These are phyloP conservation scores for Entomortierella beljakovae DNA, from an alignment of 192 early-diverging fungal species.

Conservation along the genomic window DNA sequence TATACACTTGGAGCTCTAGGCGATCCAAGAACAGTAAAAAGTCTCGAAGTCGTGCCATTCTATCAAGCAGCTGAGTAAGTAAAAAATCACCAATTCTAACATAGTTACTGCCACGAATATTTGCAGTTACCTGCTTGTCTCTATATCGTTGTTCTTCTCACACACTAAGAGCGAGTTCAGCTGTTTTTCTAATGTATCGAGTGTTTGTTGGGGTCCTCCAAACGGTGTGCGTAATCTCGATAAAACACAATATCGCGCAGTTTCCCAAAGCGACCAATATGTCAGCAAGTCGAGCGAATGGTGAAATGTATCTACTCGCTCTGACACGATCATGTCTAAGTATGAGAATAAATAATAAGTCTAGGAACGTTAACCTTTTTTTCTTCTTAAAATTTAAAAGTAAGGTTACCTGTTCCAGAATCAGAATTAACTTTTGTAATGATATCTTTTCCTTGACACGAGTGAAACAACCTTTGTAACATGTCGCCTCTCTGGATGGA, in stretches of 20 bases:
- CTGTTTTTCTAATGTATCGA: slow-evolving; percentile 63
- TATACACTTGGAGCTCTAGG: slow-evolving; percentile 79
- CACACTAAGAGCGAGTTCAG: slow-evolving; percentile 49
- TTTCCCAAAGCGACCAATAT: slow-evolving; percentile 84
- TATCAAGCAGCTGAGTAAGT: not conserved
- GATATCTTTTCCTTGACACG: slow-evolving; percentile 60
- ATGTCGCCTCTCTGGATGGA: slow-evolving; percentile 46
- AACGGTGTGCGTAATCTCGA: slow-evolving; percentile 79
- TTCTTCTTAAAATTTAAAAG: too few relatives aligned
- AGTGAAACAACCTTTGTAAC: slow-evolving; percentile 67
- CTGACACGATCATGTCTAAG: slow-evolving; percentile 23
- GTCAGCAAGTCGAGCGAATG: slow-evolving; percentile 62
- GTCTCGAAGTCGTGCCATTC: slow-evolving; percentile 52
- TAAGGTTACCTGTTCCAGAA: slow-evolving; percentile 30
- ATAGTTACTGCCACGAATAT: too few relatives aligned
- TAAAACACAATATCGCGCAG: slow-evolving; percentile 77
- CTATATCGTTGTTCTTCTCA: not conserved
- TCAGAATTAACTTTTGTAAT: slow-evolving; percentile 37
- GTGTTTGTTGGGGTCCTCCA: slow-evolving; percentile 75
- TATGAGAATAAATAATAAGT: not conserved
- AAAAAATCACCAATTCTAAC: too few relatives aligned
- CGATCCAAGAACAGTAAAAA: slow-evolving; percentile 73
- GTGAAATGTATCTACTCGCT: slow-evolving; percentile 24
- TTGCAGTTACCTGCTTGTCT: too few relatives aligned
- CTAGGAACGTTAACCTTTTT: too few relatives aligned